Conservation (phyloP, 2,329 filamentous ascomycete species). For the Aspergillus glaucus region DNA sequence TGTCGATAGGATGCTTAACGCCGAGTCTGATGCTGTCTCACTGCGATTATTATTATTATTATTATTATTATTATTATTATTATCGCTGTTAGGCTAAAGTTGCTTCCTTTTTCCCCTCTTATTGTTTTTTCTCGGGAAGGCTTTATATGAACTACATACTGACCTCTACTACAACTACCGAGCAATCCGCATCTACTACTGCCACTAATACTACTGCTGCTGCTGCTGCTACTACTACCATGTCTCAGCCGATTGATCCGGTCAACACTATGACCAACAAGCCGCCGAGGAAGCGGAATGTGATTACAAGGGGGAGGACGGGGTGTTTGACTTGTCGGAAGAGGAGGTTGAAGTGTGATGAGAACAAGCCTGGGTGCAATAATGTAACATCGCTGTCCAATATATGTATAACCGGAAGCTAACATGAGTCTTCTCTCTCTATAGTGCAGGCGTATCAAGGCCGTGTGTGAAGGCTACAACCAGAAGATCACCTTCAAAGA, state of each 20-base stretch:
- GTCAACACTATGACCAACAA: neutral
- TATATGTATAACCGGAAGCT: neutral
- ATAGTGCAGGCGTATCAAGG: conserved; percentile 9
- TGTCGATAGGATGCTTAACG: no score
- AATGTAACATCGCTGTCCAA: conserved; percentile 3
- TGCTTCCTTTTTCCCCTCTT: no score
- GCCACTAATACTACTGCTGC: no score
- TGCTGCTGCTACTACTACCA: no score
- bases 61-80: no score
- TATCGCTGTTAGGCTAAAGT: no score
- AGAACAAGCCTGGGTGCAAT: conserved; percentile 11
- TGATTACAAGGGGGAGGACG: conserved; percentile 12
- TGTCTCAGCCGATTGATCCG: neutral
- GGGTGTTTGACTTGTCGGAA: conserved; percentile 12
- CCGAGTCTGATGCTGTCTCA: no score
- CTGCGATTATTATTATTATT: no score
- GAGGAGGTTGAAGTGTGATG: conserved; percentile 10
- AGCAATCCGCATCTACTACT: no score
- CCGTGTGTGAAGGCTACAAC: conserved; percentile 11
- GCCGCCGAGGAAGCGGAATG: conserved; percentile 10
- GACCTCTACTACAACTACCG: no score
- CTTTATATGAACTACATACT: no score
- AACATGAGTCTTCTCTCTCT: neutral
- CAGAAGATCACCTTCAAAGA: conserved; percentile 12
- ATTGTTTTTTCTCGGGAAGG: no score